phyloP scores from a whole-genome alignment of 2,329 filamentous ascomycete genomes.

The Arthrobotrys conoides region DNA sequence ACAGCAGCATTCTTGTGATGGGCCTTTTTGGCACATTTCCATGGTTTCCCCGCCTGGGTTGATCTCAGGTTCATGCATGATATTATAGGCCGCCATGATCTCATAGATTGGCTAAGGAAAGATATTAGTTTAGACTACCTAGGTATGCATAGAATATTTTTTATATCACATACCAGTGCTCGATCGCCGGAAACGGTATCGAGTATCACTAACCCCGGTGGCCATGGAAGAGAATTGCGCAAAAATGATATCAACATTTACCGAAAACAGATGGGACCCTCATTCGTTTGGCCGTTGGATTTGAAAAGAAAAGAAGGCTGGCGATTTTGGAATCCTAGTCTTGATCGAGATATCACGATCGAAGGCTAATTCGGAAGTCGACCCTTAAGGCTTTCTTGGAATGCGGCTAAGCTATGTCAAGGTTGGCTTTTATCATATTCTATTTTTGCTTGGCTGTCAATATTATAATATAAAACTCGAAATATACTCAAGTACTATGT shows the following conservation, averaged over 20 bases:
- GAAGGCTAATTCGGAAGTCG: not conserved
- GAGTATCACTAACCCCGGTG: not conserved
- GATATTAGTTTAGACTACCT: too few species aligned
- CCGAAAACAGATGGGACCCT: not conserved
- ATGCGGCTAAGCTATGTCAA: not conserved
- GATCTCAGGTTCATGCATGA: too few species aligned
- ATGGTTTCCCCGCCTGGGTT: not conserved
- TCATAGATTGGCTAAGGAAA: too few species aligned
- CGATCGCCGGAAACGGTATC: not conserved
- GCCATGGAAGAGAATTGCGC: not conserved
- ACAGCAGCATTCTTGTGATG: not conserved
- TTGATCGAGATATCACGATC: not conserved
- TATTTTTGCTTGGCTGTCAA: not conserved
- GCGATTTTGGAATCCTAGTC: not conserved
- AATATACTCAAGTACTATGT: too few species aligned
- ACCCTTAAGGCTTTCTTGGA: constrained; percentile 2
- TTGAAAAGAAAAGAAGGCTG: not conserved
- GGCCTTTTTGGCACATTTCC: not conserved
- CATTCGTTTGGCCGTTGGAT: not conserved
- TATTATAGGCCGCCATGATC: too few species aligned
- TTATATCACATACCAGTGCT: constrained; percentile 3
- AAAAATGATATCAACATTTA: not conserved
- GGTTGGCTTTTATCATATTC: not conserved
- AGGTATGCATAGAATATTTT: too few species aligned
- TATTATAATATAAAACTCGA: not conserved